Evolutionary conservation across 2,329 filamentous ascomycete species (phyloP).

Genomic region (Chalara sp.): DNA sequence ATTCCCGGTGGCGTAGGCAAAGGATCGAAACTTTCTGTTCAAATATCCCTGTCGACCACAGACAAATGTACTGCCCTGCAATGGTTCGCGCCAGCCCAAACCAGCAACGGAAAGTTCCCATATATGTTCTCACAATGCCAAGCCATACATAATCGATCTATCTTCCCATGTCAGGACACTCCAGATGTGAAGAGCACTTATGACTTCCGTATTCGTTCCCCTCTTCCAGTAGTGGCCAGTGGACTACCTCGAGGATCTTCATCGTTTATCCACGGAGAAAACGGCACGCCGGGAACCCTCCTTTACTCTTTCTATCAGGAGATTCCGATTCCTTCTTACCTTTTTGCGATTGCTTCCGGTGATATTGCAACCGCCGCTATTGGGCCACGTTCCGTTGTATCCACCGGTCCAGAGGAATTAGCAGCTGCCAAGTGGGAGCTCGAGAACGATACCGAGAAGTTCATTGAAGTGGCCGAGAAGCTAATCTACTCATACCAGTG

Average conservation of each 20-base stretch:
- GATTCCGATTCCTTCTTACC: constrained; percentile 88
- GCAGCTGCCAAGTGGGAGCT: constrained; percentile 84
- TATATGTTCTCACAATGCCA: constrained; percentile 99
- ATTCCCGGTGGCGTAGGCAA: constrained; percentile 47
- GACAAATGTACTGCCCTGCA: constrained; percentile 85
- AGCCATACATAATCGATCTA: constrained; percentile 86
- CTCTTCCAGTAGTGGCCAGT: constrained; percentile 85
- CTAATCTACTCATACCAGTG: constrained; percentile 83
- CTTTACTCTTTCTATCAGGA: constrained; percentile 84
- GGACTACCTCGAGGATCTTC: constrained; percentile 57
- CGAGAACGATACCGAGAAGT: constrained; percentile 84
- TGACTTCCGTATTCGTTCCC: constrained; percentile 79
- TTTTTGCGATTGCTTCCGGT: constrained; percentile 85
- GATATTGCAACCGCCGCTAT: constrained; percentile 83
- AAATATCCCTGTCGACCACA: constrained; percentile 74
- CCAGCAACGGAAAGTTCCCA: constrained; percentile 89
- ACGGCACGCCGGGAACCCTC: constrained; percentile 45
- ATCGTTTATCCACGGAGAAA: constrained; percentile 42
- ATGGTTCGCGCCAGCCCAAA: constrained; percentile 91
- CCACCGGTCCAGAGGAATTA: constrained; percentile 82
- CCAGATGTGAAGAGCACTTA: constrained; percentile 96
- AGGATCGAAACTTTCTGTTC: constrained; percentile 45
- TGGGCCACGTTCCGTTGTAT: constrained; percentile 77
- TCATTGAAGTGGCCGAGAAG: constrained; percentile 78
- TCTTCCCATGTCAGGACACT: constrained; percentile 96